Base-by-base conservation (phyloP, 2,329 filamentous ascomycete species). In the Ceratocystis diversiconidia region DNA sequence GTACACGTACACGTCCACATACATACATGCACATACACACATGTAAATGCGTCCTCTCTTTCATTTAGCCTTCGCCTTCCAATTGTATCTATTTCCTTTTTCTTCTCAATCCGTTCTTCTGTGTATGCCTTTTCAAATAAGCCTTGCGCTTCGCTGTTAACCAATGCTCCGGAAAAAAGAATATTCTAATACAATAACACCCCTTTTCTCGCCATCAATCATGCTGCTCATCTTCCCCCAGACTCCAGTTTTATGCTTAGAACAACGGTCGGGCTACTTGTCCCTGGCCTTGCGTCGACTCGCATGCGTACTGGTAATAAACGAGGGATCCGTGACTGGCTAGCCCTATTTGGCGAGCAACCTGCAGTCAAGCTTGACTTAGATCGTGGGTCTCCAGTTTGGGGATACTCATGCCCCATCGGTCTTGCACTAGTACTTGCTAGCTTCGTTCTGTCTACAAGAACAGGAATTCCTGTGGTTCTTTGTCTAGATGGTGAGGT, bases 311-410 rank as follows among this genome's bases (percentile, higher is more conserved):
- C 15, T 19, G 61, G 61, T 1, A 44, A 63, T n/a, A 63, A 32
- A n/a, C 61, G 61, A 17, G 61, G 61, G 8, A 63, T 63, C 10
- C 61, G 41, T 50, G 61, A 63, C 30, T 63, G 44, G 5, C 43
- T 12, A 15, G 25, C 46, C 19, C 19, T 52, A 6, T 2, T n/a
- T 8, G 44, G 44, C 28, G 43, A 22, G 6, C 44, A 46, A 17
- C 36, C 44, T 50, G 32, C 32, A 17, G 44, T 7, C 17, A 10
- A 19, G 17, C 22, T 15, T 36, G 7, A n/a, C 28, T 59, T 59
- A 4, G 1, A 30, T 19, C 6, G 55, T 32, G 55, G 3, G 2
- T n/a, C 17, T 36, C 28, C n/a, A 19, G 25, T 30, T 32, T 32
- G 30, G 8, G 2, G 15, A 8, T 36, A 17, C 6, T 36, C 30